Percentiles rank a stretch among this genome's conserved stretches.
Evolutionary conservation across 345 rosid species (phyloP).

Genomic region (Ceriops zippeliana): DNA sequence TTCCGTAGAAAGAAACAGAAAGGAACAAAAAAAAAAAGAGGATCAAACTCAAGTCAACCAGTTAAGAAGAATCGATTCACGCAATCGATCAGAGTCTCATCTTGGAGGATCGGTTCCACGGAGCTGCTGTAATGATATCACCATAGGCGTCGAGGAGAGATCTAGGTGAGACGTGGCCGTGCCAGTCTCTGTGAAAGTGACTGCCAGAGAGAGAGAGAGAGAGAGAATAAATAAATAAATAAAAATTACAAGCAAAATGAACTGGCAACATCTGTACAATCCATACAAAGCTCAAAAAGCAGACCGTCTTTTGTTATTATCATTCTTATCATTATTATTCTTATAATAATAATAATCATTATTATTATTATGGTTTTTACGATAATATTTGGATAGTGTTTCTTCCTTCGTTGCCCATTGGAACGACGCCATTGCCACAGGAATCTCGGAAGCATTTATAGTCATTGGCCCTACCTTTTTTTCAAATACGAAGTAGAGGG

Average conservation of each 20-base stretch:
- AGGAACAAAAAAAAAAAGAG: not conserved
- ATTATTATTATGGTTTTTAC: too few relatives aligned
- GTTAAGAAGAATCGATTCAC: not conserved
- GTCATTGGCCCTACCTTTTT: slow-evolving; percentile 4
- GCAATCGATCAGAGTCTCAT: slow-evolving; percentile 5
- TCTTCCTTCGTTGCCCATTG: too few relatives aligned
- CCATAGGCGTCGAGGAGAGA: slow-evolving; percentile 28
- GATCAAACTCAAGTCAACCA: slow-evolving; percentile 4
- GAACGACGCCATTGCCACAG: slow-evolving; percentile 44
- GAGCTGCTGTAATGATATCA: slow-evolving; percentile 9
- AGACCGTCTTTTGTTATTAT: slow-evolving; percentile 19
- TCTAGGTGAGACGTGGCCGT: slow-evolving; percentile 16
- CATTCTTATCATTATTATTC: too few relatives aligned
- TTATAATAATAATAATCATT: too few relatives aligned
- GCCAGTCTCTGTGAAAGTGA: slow-evolving; percentile 33
- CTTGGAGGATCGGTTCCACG: slow-evolving; percentile 12
- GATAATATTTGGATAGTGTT: too few relatives aligned
- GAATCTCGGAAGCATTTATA: slow-evolving; percentile 24
- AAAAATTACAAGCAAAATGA: slow-evolving; percentile 10
- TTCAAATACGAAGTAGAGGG: not conserved
- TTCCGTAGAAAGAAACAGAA: not conserved
- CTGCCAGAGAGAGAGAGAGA: not conserved
- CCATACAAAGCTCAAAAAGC: slow-evolving; percentile 6
- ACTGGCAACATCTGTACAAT: slow-evolving; percentile 19
- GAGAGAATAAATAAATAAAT: not conserved